Conservation (phyloP, 2,329 filamentous ascomycete genomes). For the Alternaria consortialis region DNA sequence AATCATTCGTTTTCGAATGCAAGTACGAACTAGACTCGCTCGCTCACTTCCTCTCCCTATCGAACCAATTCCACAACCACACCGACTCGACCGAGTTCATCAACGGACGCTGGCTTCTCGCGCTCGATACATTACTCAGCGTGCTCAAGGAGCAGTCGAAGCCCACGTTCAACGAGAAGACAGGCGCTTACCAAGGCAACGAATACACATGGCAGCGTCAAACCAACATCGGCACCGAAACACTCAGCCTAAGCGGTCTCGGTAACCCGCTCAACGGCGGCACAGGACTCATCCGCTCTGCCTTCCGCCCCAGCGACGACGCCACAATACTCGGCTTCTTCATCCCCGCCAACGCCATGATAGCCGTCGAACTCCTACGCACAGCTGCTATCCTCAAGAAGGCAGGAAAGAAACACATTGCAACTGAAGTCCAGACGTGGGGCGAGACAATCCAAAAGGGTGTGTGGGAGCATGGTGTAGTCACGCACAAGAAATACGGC, state of each 20-base stretch:
- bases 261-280: constrained; percentile 90
- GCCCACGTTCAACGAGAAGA: constrained; percentile 78
- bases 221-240: constrained; percentile 88
- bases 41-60: constrained; percentile 85
- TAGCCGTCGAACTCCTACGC: constrained; percentile 85
- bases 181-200: constrained; percentile 72
- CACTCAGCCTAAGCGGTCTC: constrained; percentile 78
- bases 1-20: constrained; percentile 89
- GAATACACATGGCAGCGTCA: constrained; percentile 86
- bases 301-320: constrained; percentile 94
- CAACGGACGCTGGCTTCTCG: constrained; percentile 78
- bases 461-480: constrained; percentile 84
- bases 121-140: constrained; percentile 75
- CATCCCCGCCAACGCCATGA: constrained; percentile 96
- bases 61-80: constrained; percentile 85
- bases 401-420: constrained; percentile 64
- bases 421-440: constrained; percentile 62
- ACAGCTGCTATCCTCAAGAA: constrained; percentile 74
- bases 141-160: constrained; percentile 81
- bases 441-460: constrained; percentile 75
- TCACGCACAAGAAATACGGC: constrained; percentile 77
- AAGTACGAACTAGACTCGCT: constrained; percentile 98
- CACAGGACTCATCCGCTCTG: constrained; percentile 87
- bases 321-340: constrained; percentile 94
- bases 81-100: constrained; percentile 82